phyloP scores from a whole-genome alignment of 306 rosid species.

The Oxytropis ochrocephala region DNA sequence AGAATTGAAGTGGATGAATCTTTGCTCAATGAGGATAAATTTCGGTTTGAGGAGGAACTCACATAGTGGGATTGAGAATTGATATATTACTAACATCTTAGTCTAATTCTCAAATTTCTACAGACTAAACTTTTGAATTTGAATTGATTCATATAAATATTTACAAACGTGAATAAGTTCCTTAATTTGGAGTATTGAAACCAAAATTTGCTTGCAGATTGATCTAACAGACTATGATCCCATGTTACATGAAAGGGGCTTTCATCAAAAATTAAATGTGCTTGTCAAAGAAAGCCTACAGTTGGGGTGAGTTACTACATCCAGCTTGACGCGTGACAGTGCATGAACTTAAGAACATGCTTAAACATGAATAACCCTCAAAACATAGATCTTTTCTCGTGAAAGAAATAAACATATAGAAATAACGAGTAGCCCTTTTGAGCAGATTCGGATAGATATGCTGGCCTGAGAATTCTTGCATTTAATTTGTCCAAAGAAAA shows the following conservation, averaged over 20 bases:
- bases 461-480: slow-evolving; percentile 10
- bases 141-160: slow-evolving; percentile 1
- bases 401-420: background rate
- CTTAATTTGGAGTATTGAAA: slow-evolving; percentile 16
- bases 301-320: slow-evolving; percentile 41
- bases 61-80: background rate
- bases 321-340: slow-evolving; percentile 18
- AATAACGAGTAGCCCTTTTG: background rate
- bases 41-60: background rate
- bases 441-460: slow-evolving; percentile 13
- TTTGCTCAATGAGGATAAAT: background rate
- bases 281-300: slow-evolving; percentile 63
- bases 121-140: background rate
- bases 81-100: background rate
- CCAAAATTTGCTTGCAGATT: slow-evolving; percentile 46
- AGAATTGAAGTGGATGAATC: background rate
- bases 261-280: slow-evolving; percentile 61
- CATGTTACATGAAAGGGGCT: slow-evolving; percentile 67
- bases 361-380: slow-evolving; percentile 13
- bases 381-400: background rate
- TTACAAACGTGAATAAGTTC: background rate
- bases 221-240: slow-evolving; percentile 59
- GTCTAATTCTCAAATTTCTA: background rate
- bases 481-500: slow-evolving; percentile 1
- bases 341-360: background rate